These are phyloP conservation scores for Coemansia sp. DNA, from an alignment of 192 early-diverging fungal genomes.

Conservation along the genomic window DNA sequence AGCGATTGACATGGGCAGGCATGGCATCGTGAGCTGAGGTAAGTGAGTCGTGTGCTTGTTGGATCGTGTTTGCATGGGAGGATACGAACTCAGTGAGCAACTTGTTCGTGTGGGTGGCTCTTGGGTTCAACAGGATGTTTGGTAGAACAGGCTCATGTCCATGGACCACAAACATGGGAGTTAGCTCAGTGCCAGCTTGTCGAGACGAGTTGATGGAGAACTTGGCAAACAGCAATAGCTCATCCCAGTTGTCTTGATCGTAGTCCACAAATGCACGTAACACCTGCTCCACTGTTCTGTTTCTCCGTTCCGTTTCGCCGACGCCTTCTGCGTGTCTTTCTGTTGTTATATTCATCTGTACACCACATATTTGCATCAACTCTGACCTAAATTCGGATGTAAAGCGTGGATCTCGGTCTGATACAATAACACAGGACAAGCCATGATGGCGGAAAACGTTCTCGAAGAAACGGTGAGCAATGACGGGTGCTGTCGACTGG, in stretches of 20 bases:
- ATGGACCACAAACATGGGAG: neutral
- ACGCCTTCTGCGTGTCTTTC: neutral
- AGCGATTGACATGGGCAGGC: neutral
- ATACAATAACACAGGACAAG: neutral
- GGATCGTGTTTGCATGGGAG: neutral
- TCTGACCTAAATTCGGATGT: neutral
- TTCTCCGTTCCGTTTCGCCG: neutral
- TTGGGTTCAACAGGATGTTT: neutral
- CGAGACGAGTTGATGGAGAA: neutral
- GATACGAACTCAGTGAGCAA: neutral
- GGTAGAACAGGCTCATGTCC: constrained; percentile 3
- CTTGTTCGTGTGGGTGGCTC: too few relatives aligned
- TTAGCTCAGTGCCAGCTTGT: neutral
- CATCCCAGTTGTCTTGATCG: neutral
- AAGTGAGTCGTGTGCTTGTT: neutral
- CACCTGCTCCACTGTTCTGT: constrained; percentile 1
- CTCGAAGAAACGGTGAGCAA: neutral
- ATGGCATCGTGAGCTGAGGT: neutral
- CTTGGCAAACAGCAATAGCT: neutral
- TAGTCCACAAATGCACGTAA: neutral
- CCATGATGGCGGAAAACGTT: neutral
- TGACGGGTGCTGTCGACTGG: neutral
- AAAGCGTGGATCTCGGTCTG: constrained; percentile 1
- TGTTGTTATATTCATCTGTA: neutral
- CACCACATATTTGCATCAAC: neutral